Base-by-base conservation (phyloP, 331 rosid genomes). In the Ulmus americana region DNA sequence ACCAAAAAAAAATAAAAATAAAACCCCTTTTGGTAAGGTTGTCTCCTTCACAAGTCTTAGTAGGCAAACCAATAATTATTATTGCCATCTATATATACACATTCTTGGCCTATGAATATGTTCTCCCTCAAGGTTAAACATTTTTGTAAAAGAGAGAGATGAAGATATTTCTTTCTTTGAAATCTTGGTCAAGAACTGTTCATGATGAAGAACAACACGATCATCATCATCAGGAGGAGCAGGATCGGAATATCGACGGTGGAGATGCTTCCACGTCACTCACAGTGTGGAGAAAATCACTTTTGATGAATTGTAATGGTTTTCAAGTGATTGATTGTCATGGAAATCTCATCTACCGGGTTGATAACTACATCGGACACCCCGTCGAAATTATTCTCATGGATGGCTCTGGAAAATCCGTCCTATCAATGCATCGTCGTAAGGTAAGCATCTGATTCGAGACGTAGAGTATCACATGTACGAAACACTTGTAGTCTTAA, bases 261-360 rank as follows among this genome's bases (percentile, higher is more conserved):
- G 50, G 52, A 5, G 35, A 52, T 46, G 15, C 72, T 38, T 58
- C 73, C 69, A 57, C 72, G 16, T 70, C 88, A 8, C 72, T 87
- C 14, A 94, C 95, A 15, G 91, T 90, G 22, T 88, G 95, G 95
- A 82, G 85, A 72, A 90, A 87, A 76, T 90, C 97, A 1, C 84
- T 90, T 35, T 8, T 90, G 1, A 59, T 85, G 0, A 85, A 61
- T 55, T 94, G 98, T 38, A 81, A 82, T 57, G 98, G 98, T 0
- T 94, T 89, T 79, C 87, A 97, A 0, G 97, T 94, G 46, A 82
- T 94, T 11, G 90, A 82, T 77, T 82, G 95, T 0, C 35, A 35
- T 16, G 98, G 98, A 46, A 80, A 87, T 54, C 79, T 94, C 35
- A 81, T 81, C 28, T 89, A 87, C 64, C 76, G 98, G 12, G 98